These are phyloP conservation scores for Calcarisporium arbuscula DNA, from an alignment of 2,329 filamentous ascomycete genomes.

Conservation along the genomic window DNA sequence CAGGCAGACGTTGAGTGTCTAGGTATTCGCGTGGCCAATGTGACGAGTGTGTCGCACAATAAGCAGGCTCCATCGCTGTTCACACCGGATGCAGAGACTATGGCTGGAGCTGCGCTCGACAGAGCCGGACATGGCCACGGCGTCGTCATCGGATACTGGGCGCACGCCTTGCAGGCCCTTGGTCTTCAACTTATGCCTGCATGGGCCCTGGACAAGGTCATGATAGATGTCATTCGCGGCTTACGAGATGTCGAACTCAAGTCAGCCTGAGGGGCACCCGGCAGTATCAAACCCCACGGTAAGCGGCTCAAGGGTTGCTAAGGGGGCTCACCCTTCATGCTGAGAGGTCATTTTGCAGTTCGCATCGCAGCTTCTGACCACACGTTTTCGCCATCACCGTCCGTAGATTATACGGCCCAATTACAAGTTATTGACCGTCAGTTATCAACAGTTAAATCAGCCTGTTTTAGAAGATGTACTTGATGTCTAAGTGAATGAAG, in stretches of 20 bases:
- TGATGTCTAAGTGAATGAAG: no score
- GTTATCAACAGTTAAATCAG: no score
- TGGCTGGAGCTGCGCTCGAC: constrained; percentile 12
- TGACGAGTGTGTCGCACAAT: constrained; percentile 11
- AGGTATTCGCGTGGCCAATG: constrained; percentile 12
- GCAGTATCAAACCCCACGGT: no score
- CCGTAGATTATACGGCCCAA: no score
- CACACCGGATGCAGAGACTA: constrained; percentile 9
- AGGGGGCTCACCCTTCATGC: no score
- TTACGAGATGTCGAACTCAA: not conserved
- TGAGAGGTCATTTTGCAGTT: no score
- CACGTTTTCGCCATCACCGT: no score
- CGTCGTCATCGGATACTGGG: constrained; percentile 12
- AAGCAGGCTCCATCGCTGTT: constrained; percentile 12
- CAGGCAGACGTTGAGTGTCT: constrained; percentile 8
- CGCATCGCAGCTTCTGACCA: no score
- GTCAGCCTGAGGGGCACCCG: not conserved
- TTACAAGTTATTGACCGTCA: no score
- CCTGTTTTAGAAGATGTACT: no score
- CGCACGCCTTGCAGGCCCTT: constrained; percentile 11
- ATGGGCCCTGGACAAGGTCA: constrained; percentile 6
- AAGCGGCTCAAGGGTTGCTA: no score
- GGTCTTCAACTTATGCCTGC: constrained; percentile 6
- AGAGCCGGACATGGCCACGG: constrained; percentile 12
- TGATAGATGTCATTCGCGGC: constrained; percentile 1